phyloP scores from a whole-genome alignment of 805 yeast genomes.

The Starmerella scarabaei region DNA sequence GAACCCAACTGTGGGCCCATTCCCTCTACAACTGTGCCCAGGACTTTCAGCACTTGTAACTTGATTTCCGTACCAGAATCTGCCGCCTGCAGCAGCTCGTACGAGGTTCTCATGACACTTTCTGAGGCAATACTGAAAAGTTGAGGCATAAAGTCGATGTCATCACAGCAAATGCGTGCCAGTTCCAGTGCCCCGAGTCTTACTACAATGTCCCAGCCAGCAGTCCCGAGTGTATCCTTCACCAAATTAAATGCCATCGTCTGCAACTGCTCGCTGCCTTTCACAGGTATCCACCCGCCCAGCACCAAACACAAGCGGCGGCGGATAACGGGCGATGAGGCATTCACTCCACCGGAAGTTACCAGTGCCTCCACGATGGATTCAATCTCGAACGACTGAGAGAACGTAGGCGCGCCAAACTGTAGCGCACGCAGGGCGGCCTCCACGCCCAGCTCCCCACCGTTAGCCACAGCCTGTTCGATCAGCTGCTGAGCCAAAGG shows the following conservation, averaged over 20 bases:
- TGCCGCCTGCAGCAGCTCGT: slow-evolving; percentile 36
- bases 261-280: slow-evolving; percentile 47
- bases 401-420: slow-evolving; percentile 53
- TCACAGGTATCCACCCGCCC: slow-evolving; percentile 65
- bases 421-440: slow-evolving; percentile 75
- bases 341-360: slow-evolving; percentile 23
- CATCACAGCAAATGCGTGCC: slow-evolving; percentile 56
- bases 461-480: slow-evolving; percentile 26
- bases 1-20: slow-evolving; percentile 21
- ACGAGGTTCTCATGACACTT: slow-evolving; percentile 36
- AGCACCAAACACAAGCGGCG: slow-evolving; percentile 68
- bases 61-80: slow-evolving; percentile 61
- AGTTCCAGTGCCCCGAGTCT: slow-evolving; percentile 60
- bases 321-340: slow-evolving; percentile 64
- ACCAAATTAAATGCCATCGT: slow-evolving; percentile 45
- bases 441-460: slow-evolving; percentile 57
- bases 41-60: slow-evolving; percentile 53
- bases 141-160: slow-evolving; percentile 68
- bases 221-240: slow-evolving; percentile 47
- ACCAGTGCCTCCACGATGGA: slow-evolving; percentile 54
- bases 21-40: slow-evolving; percentile 41
- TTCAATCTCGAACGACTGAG: slow-evolving; percentile 35
- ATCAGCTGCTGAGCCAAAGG: slow-evolving; percentile 39
- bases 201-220: slow-evolving; percentile 64
- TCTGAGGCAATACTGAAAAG: slow-evolving; percentile 55